A percentile compares a stretch with the other conserved stretches of the same genome.
phyloP scores from a whole-genome alignment of 2,329 filamentous ascomycete genomes.

The Aspergillus japonicus region DNA sequence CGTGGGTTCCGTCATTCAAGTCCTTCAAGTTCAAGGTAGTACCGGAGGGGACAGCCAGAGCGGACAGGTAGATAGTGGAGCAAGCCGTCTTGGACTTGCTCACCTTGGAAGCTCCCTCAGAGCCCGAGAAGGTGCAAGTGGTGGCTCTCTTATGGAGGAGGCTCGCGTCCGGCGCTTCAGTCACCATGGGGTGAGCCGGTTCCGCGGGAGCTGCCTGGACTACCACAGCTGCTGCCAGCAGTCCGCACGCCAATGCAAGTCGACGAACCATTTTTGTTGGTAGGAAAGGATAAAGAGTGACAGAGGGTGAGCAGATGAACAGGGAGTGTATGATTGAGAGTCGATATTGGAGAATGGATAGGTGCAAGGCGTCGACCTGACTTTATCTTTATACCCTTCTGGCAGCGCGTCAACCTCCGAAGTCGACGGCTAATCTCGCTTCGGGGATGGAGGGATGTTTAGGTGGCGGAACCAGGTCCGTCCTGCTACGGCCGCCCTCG shows the following conservation, averaged over 20 bases:
- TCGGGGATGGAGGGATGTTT: not conserved
- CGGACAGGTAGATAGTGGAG: conserved; percentile 4
- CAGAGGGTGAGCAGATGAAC: not conserved
- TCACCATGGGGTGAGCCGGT: not conserved
- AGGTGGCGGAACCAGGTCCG: not conserved
- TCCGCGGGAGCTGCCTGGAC: not conserved
- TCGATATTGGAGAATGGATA: not conserved
- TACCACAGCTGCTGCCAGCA: not conserved
- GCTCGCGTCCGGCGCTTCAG: not conserved
- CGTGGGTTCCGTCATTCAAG: not conserved
- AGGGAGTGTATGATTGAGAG: not conserved
- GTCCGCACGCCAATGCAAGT: not conserved
- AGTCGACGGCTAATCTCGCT: not conserved
- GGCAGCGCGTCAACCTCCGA: too few relatives aligned
- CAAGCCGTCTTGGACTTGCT: conserved; percentile 2
- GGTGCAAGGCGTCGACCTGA: not conserved
- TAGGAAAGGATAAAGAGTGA: too few relatives aligned
- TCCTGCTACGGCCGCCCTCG: not conserved
- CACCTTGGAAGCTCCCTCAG: not conserved
- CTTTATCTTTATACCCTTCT: not conserved
- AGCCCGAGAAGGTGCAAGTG: not conserved
- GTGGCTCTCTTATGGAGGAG: not conserved
- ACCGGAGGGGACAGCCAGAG: not conserved
- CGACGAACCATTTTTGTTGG: not conserved
- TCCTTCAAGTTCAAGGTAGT: not conserved